A percentile compares a stretch with the other conserved stretches of the same genome.
These are phyloP conservation scores for Clausena lansium DNA, from an alignment of 345 rosid species.

Conservation along the genomic window DNA sequence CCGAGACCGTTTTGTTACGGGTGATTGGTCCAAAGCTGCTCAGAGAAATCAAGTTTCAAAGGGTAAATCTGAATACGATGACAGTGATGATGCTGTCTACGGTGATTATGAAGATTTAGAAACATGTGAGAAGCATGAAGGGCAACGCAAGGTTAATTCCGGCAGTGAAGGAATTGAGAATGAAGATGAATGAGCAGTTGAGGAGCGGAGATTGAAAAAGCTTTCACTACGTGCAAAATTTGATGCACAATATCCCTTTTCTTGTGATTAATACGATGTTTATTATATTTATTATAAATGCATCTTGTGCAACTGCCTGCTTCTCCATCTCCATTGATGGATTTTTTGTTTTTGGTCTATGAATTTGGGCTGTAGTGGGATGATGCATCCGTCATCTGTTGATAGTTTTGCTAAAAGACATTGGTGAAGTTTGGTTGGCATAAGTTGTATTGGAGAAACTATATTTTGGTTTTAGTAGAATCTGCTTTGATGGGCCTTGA, in stretches of 20 bases:
- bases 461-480: background rate
- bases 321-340: too few species aligned
- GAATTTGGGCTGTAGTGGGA: too few species aligned
- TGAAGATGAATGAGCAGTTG: conserved; percentile 14
- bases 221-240: too few species aligned
- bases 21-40: conserved; percentile 83
- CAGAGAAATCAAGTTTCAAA: conserved; percentile 45
- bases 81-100: conserved; percentile 43
- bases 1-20: conserved; percentile 88
- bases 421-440: background rate
- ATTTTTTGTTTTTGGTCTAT: too few species aligned
- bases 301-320: too few species aligned
- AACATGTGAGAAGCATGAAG: conserved; percentile 58
- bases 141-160: conserved; percentile 29
- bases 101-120: conserved; percentile 97
- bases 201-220: too few species aligned
- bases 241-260: too few species aligned
- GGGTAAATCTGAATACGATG: conserved; percentile 40
- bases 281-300: too few species aligned
- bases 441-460: background rate
- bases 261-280: too few species aligned
- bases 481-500: conserved; percentile 47
- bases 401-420: too few species aligned
- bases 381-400: too few species aligned
- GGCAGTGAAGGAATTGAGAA: conserved; percentile 29